Conservation (phyloP, 2,329 filamentous ascomycete genomes). For the Hymenoscyphus linearis region DNA sequence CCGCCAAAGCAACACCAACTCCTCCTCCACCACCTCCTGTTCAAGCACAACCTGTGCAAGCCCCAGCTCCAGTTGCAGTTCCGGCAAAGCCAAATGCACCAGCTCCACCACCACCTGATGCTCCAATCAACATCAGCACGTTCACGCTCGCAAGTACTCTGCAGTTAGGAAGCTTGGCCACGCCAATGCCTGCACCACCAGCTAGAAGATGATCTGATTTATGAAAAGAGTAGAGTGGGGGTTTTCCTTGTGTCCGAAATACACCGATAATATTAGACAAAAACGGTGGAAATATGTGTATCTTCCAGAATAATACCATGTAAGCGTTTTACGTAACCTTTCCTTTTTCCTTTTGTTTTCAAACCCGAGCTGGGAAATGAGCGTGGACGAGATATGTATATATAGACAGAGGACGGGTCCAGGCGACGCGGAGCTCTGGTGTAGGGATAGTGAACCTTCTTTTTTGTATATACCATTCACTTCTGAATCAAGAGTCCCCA, state of each 20-base stretch:
- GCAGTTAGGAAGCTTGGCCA: conserved; percentile 27
- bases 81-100: no score
- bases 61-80: not conserved
- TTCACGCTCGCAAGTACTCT: conserved; percentile 28
- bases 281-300: conserved; percentile 5
- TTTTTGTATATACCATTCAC: conserved; percentile 28
- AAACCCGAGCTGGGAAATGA: not conserved
- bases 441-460: conserved; percentile 4
- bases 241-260: not conserved
- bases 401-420: conserved; percentile 8
- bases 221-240: not conserved
- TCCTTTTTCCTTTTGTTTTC: not conserved
- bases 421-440: conserved; percentile 8
- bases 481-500: conserved; percentile 13
- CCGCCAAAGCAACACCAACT: conserved; percentile 1
- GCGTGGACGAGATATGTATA: not conserved
- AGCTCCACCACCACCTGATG: conserved; percentile 7
- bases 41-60: conserved; percentile 1
- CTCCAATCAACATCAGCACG: conserved; percentile 26
- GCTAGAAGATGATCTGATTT: not conserved
- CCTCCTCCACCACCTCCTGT: not conserved
- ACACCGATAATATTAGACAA: conserved; percentile 2
- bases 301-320: conserved; percentile 16
- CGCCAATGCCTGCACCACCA: conserved; percentile 9
- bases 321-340: conserved; percentile 2